phyloP scores from a whole-genome alignment of 192 early-diverging fungal genomes.

The Podila epigama region DNA sequence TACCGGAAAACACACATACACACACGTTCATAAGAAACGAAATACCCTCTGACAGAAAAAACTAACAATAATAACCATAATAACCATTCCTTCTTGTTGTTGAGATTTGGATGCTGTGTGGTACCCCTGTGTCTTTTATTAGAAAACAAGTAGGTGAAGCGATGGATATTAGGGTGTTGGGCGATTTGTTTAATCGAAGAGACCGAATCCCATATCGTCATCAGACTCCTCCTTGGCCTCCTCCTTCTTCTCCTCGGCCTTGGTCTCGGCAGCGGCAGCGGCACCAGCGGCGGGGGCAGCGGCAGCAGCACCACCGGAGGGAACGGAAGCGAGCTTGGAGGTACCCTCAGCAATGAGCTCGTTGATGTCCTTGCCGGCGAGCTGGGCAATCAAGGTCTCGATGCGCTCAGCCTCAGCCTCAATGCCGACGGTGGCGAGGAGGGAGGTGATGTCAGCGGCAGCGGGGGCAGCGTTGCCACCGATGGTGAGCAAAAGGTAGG shows the following conservation, averaged over 20 bases:
- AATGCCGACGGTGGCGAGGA: conserved; percentile 91
- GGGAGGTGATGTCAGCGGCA: conserved; percentile 78
- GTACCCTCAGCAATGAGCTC: conserved; percentile 93
- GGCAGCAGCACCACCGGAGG: conserved; percentile 85
- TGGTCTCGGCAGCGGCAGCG: conserved; percentile 54
- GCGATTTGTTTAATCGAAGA: conserved; percentile 86
- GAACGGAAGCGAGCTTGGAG: conserved; percentile 93
- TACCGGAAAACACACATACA: no score
- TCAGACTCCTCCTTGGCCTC: conserved; percentile 91
- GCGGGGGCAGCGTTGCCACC: conserved; percentile 84
- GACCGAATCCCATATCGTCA: conserved; percentile 97
- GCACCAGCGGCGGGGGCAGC: conserved; percentile 66
- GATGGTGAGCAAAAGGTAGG: conserved; percentile 94
- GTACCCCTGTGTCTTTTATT: no score
- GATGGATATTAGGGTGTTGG: neutral
- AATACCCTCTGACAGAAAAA: no score
- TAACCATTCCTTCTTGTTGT: no score
- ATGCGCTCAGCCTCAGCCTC: conserved; percentile 88
- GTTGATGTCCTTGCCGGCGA: conserved; percentile 89
- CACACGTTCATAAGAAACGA: no score
- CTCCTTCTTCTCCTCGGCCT: conserved; percentile 82
- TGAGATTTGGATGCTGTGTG: no score
- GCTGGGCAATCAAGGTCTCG: conserved; percentile 77
- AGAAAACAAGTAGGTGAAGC: no score
- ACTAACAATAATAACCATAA: no score